These are phyloP conservation scores for Penicillium frequentans DNA, from an alignment of 2,329 filamentous ascomycete species.

Conservation along the genomic window DNA sequence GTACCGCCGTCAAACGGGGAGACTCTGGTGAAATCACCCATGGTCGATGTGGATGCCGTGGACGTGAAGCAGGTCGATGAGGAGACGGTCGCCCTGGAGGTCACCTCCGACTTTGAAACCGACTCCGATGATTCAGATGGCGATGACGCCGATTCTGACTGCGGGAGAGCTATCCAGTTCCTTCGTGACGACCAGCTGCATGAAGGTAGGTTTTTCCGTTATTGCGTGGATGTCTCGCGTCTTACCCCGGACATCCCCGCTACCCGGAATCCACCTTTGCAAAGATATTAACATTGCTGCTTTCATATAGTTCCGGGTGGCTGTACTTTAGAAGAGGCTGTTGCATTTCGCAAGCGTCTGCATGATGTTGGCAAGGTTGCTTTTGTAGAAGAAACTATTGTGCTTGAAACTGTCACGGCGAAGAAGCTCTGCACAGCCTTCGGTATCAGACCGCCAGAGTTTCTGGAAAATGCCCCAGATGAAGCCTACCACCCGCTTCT, in stretches of 20 bases:
- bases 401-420: constrained; percentile 67
- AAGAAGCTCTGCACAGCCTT: constrained; percentile 87
- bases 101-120: constrained; percentile 37
- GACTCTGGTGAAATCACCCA: constrained; percentile 34
- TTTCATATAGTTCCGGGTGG: constrained; percentile 45
- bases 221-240: background rate
- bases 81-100: constrained; percentile 30
- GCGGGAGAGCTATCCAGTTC: constrained; percentile 62
- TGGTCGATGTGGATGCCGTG: constrained; percentile 38
- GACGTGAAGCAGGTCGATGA: constrained; percentile 26
- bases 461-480: constrained; percentile 72
- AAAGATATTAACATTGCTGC: constrained; percentile 10
- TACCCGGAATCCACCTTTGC: constrained; percentile 17
- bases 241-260: constrained; percentile 22
- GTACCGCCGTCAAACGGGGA: constrained; percentile 36
- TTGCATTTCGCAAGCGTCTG: constrained; percentile 67
- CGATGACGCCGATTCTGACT: constrained; percentile 66
- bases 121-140: constrained; percentile 41
- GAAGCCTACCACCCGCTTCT: constrained; percentile 74
- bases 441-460: constrained; percentile 70
- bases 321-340: constrained; percentile 69
- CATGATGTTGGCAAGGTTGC: constrained; percentile 73
- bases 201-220: constrained; percentile 44
- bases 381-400: constrained; percentile 73
- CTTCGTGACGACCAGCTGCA: constrained; percentile 54